Evolutionary conservation across 495 filamentous ascomycete genomes (phyloP).

Genomic region (Tuber borchii): DNA sequence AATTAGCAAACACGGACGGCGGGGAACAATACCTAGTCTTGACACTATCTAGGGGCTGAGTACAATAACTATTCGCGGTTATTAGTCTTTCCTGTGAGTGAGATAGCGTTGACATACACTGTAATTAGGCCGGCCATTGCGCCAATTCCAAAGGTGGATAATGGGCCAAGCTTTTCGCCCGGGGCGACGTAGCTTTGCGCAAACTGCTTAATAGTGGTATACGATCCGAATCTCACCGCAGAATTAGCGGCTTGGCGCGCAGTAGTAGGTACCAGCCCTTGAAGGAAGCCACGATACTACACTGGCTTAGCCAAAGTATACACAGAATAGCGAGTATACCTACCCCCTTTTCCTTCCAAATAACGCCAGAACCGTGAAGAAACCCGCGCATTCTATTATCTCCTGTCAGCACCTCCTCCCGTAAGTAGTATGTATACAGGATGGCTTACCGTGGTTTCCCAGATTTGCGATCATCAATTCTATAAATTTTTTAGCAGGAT

Average conservation of each 20-base stretch:
- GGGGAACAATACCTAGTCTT: slow-evolving; percentile 63
- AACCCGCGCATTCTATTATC: slow-evolving; percentile 70
- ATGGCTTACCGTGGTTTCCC: slow-evolving; percentile 47
- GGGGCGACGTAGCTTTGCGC: slow-evolving; percentile 88
- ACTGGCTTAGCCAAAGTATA: background rate
- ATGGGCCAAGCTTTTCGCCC: slow-evolving; percentile 86
- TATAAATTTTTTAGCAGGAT: slow-evolving; percentile 40
- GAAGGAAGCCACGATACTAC: slow-evolving; percentile 74
- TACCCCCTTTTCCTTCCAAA: slow-evolving; percentile 71
- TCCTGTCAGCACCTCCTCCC: background rate
- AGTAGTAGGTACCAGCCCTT: slow-evolving; percentile 91
- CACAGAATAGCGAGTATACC: background rate
- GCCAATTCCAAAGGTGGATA: slow-evolving; percentile 85
- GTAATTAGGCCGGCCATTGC: slow-evolving; percentile 86
- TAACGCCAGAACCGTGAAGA: slow-evolving; percentile 79
- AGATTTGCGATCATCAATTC: slow-evolving; percentile 91
- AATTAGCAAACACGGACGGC: slow-evolving; percentile 6
- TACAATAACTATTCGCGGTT: slow-evolving; percentile 38
- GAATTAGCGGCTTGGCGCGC: slow-evolving; percentile 92
- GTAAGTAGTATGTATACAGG: slow-evolving; percentile 5
- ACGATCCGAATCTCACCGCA: slow-evolving; percentile 79
- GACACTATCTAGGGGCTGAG: slow-evolving; percentile 89
- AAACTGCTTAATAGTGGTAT: slow-evolving; percentile 81
- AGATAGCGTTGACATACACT: slow-evolving; percentile 57
- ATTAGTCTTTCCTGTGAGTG: slow-evolving; percentile 5